Conservation (phyloP, 345 rosid genomes). For the Boechera retrofracta region DNA sequence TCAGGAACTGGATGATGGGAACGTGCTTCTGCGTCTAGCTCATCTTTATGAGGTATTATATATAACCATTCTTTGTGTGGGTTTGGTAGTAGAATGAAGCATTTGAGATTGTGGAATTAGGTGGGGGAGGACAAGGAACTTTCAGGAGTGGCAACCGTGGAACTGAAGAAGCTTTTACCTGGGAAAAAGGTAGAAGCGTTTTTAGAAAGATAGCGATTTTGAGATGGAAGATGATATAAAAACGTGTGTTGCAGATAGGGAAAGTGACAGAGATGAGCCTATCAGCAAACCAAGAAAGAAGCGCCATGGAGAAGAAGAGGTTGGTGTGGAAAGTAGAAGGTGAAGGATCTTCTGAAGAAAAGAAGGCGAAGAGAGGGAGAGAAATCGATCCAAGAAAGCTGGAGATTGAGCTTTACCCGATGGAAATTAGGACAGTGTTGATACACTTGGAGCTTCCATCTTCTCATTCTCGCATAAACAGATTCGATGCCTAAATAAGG, state of each 20-base stretch:
- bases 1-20: slow-evolving; percentile 85
- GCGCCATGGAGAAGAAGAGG: slow-evolving; percentile 76
- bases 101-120: slow-evolving; percentile 43
- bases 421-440: slow-evolving; percentile 83
- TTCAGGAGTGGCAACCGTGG: slow-evolving; percentile 66
- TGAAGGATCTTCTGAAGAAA: slow-evolving; percentile 43
- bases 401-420: slow-evolving; percentile 76
- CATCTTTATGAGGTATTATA: slow-evolving; percentile 79
- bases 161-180: slow-evolving; percentile 68
- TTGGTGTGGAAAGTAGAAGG: slow-evolving; percentile 78
- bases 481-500: slow-evolving; percentile 33
- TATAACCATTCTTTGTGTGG: slow-evolving; percentile 20
- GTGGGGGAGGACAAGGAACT: slow-evolving; percentile 84
- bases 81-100: slow-evolving; percentile 29
- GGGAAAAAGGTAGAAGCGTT: slow-evolving; percentile 54
- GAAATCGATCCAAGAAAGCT: slow-evolving; percentile 64
- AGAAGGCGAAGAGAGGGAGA: slow-evolving; percentile 62
- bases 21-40: slow-evolving; percentile 81
- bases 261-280: slow-evolving; percentile 72
- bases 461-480: slow-evolving; percentile 25
- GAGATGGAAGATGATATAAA: neutral
- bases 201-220: neutral
- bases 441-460: slow-evolving; percentile 50
- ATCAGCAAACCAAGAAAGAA: slow-evolving; percentile 89
- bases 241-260: slow-evolving; percentile 54